Evolutionary conservation across 352 stramenopile species (phyloP).

Genomic region (Phytopythium cucurbitacearum): DNA sequence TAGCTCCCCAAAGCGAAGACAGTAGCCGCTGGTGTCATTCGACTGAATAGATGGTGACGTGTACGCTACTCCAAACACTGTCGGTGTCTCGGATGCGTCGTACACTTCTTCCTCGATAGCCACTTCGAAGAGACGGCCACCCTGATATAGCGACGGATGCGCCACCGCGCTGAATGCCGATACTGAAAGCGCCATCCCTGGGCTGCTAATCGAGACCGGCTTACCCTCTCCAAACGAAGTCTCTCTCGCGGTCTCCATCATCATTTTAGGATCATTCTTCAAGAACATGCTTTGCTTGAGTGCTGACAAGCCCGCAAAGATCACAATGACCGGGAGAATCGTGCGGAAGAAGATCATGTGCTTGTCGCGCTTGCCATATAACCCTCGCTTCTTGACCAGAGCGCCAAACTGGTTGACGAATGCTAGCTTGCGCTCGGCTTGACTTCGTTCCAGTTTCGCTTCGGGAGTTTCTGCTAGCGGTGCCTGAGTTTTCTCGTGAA

Average conservation of each 20-base stretch:
- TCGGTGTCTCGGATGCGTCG: constrained; percentile 19
- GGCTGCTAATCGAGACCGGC: constrained; percentile 45
- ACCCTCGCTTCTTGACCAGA: constrained; percentile 53
- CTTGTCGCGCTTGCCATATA: constrained; percentile 49
- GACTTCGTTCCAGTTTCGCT: background rate
- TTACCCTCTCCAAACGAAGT: constrained; percentile 26
- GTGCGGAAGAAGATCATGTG: constrained; percentile 74
- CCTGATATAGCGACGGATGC: constrained; percentile 12
- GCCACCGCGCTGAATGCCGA: constrained; percentile 20
- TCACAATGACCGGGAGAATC: constrained; percentile 59
- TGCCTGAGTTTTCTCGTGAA: background rate
- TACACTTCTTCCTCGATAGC: constrained; percentile 32
- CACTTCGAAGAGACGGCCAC: constrained; percentile 25
- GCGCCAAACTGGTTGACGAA: constrained; percentile 41
- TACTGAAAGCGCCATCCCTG: constrained; percentile 5
- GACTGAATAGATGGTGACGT: constrained; percentile 23
- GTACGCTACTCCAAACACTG: constrained; percentile 55
- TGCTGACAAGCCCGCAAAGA: constrained; percentile 56
- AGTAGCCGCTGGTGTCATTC: constrained; percentile 55
- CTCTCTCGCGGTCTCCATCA: constrained; percentile 23
- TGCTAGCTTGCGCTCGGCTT: background rate
- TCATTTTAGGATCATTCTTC: constrained; percentile 43
- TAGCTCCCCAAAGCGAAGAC: constrained; percentile 49
- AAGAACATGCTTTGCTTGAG: constrained; percentile 51
- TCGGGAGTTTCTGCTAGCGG: background rate